A percentile compares a stretch with the other conserved stretches of the same genome.
phyloP scores from a whole-genome alignment of 345 rosid genomes.

The Ricinus communis region DNA sequence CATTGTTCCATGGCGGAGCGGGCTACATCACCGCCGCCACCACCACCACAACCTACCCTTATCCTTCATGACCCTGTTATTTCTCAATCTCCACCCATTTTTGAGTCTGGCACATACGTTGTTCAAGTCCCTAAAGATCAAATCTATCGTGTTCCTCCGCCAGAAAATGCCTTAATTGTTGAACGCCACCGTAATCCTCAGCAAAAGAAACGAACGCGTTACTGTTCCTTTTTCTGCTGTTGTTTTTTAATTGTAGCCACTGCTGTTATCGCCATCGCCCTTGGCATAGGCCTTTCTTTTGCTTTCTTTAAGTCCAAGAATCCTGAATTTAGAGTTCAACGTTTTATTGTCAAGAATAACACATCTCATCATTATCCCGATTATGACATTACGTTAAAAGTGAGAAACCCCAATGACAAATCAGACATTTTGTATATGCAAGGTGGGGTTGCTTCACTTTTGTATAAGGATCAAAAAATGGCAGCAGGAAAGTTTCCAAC shows the following conservation, averaged over 20 bases:
- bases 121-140: constrained; percentile 58
- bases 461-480: constrained; percentile 5
- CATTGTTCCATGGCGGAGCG: constrained; percentile 50
- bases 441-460: constrained; percentile 22
- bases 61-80: constrained; percentile 5
- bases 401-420: constrained; percentile 22
- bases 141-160: constrained; percentile 62
- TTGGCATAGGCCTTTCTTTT: not conserved
- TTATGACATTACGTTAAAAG: constrained; percentile 10
- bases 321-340: constrained; percentile 23
- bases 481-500: constrained; percentile 17
- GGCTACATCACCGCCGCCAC: constrained; percentile 19
- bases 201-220: not conserved
- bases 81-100: not conserved
- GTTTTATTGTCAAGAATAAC: constrained; percentile 6
- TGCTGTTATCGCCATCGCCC: not conserved
- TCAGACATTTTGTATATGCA: constrained; percentile 22
- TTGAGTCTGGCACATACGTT: constrained; percentile 45
- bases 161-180: constrained; percentile 11
- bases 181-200: not conserved
- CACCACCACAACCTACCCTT: not conserved
- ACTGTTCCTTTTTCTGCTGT: not conserved
- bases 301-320: not conserved
- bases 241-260: not conserved
- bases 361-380: not conserved